Base-by-base conservation (phyloP, 169 alveolate genomes). In the Besnoitia besnoiti region DNA sequence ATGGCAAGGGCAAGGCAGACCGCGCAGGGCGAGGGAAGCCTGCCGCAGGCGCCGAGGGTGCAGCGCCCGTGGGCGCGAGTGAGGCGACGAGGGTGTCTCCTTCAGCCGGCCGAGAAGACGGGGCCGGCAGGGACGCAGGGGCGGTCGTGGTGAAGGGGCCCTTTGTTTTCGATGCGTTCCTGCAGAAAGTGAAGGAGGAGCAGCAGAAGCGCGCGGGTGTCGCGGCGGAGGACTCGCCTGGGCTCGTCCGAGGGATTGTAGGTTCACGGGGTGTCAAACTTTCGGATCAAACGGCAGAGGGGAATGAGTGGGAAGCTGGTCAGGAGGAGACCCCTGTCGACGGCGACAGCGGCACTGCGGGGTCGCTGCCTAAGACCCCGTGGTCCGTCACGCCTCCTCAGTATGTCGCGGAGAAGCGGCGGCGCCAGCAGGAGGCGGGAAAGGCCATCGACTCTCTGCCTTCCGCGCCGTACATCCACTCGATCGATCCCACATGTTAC, bases 391-490 rank as follows among this genome's bases (percentile, higher is more conserved):
- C 67, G 30, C 67, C 67, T n/a, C 67, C 67, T 0, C 67, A n/a
- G 67, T 55, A 55, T 19, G 30, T 55, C 27, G 67, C 67, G 7
- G 67, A 55, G 67, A 55, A 55, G 67, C 67, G 24, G 67, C 67
- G 67, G 12, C 67, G 67, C 5, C 67, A 55, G 67, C 67, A 55
- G 67, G 67, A 55, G 24, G 67, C 67, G 7, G 12, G 7, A n/a
- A 55, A n/a, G 24, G 27, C 67, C 4, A 3, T 55, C 33, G 67
- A 21, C 33, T 55, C 67, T 55, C 67, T n/a, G 7, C 67, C 67
- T 16, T n/a, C 67, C 67, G 67, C 67, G 67, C 67, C 67, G 67
- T 55, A 55, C 67, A 55, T 55, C 3, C 67, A 55, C 67, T 55
- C 67, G 30, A 55, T 55, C 3, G 67, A 55, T 19, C 24, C 67